phyloP scores from a whole-genome alignment of 768 basidiomycete species.

The Rhizopogon vesiculosus region DNA sequence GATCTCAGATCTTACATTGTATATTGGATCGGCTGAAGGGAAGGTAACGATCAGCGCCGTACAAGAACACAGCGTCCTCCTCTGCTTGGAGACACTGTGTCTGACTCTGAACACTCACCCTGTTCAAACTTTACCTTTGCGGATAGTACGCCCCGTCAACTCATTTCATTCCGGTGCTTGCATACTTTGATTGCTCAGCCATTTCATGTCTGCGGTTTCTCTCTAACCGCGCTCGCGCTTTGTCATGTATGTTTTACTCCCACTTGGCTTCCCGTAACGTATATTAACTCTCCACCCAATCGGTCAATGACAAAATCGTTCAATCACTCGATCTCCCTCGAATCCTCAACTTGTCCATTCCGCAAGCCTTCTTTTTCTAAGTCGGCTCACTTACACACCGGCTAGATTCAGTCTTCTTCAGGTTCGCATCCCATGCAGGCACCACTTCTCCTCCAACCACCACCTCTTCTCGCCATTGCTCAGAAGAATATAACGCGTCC shows the following conservation, averaged over 20 bases:
- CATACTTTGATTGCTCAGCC: slow-evolving; percentile 7
- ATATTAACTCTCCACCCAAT: slow-evolving; percentile 24
- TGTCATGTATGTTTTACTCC: slow-evolving; percentile 14
- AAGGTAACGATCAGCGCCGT: slow-evolving; percentile 5
- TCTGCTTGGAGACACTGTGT: not conserved
- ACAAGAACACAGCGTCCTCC: not conserved
- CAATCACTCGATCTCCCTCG: slow-evolving; percentile 9
- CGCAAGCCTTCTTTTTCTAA: slow-evolving; percentile 13
- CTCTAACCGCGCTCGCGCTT: slow-evolving; percentile 7
- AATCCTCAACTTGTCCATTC: slow-evolving; percentile 14
- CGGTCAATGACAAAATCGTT: slow-evolving; percentile 18
- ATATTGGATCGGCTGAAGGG: not conserved
- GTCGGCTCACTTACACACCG: slow-evolving; percentile 10
- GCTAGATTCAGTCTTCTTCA: slow-evolving; percentile 7
- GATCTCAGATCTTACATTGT: slow-evolving; percentile 12
- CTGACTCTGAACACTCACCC: too few relatives aligned
- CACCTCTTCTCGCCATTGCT: slow-evolving; percentile 14
- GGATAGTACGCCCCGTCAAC: not conserved
- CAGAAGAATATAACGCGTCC: slow-evolving; percentile 6
- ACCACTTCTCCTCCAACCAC: slow-evolving; percentile 22
- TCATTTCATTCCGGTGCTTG: not conserved
- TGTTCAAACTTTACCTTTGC: not conserved
- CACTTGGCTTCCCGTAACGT: slow-evolving; percentile 21
- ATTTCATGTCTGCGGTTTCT: slow-evolving; percentile 5
- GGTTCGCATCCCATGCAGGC: slow-evolving; percentile 18